These are phyloP conservation scores for Teunomyces pallodes DNA, from an alignment of 805 yeast genomes.

Conservation along the genomic window DNA sequence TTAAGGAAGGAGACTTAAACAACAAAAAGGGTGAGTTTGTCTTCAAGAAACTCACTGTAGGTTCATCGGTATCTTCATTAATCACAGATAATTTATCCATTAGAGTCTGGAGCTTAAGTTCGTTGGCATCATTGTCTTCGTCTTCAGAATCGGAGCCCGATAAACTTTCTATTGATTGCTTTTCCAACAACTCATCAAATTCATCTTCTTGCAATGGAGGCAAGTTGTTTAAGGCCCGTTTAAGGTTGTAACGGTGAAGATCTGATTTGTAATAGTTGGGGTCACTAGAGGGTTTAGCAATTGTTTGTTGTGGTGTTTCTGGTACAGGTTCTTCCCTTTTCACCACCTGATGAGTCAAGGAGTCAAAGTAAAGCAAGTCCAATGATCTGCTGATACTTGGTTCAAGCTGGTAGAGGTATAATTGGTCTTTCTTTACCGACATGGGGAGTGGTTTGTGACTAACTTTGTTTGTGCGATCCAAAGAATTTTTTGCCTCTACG, in stretches of 20 bases:
- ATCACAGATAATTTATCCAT: slow-evolving; percentile 18
- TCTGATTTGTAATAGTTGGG: slow-evolving; percentile 50
- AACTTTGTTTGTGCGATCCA: background rate
- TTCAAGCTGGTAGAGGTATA: slow-evolving; percentile 50
- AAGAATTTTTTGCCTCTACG: background rate
- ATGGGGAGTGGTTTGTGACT: background rate
- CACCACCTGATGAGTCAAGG: slow-evolving; percentile 27
- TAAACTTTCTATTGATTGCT: slow-evolving; percentile 51
- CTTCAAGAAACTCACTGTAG: slow-evolving; percentile 51
- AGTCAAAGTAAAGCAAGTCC: slow-evolving; percentile 55
- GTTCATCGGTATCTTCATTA: slow-evolving; percentile 29
- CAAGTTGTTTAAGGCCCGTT: slow-evolving; percentile 47
- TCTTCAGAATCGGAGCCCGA: slow-evolving; percentile 50
- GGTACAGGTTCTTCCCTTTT: background rate
- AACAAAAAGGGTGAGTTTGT: slow-evolving; percentile 69
- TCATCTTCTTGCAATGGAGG: slow-evolving; percentile 51
- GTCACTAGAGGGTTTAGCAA: slow-evolving; percentile 5
- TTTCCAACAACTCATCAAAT: slow-evolving; percentile 54
- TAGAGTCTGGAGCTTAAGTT: slow-evolving; percentile 18
- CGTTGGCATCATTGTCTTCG: slow-evolving; percentile 16
- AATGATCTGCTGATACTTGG: slow-evolving; percentile 42
- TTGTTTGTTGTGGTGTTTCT: background rate
- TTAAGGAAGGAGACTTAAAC: slow-evolving; percentile 49
- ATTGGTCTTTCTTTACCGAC: slow-evolving; percentile 24
- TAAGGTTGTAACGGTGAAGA: slow-evolving; percentile 56